Evolutionary conservation across 2,329 filamentous ascomycete species (phyloP), one percentile per base, ranked within the genome.

Genomic region (Botrytis fabae): DNA sequence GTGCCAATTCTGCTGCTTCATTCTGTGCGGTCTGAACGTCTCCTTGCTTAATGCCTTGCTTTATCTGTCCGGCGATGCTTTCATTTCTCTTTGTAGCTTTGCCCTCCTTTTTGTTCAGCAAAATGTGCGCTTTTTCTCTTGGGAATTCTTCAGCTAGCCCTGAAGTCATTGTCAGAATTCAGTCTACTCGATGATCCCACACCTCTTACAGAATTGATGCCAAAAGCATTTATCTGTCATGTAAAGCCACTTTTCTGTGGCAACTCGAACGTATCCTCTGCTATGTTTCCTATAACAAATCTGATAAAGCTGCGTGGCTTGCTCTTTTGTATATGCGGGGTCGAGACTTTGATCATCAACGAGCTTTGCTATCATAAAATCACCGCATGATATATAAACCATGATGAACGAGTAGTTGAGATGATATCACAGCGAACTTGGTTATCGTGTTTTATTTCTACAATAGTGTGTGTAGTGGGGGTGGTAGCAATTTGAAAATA

Each of bases 171-270:
- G 46, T 66, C 35, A 66, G 46, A 66, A 40, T 1, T 54, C 32
- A 54, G 40, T 35, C 18, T 28, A 20, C 2, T 16, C 22, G 22
- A 28, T 4, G 2, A 54, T 28, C 32, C 22, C 38, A n/a, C 2
- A n/a, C 8, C 32, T 51, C 64, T 66, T 20, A 66, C 64, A 66
- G 32, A 66, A 66, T 40, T 54, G 64, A 38, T 51, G 64, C 64
- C 64, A 66, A 12, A 40, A 66, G 35, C 64, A 66, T 66, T 66
- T 35, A 54, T 66, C 64, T n/a, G 64, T 46, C 25, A 18, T n/a
- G 18, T 66, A 54, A 28, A 66, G 8, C 46, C 22, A 28, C 25
- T 22, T 66, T 40, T 66, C 64, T 14, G 64, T 66, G 10, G 46
- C 51, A 10, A 18, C 25, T 40, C 46, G 48, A 18, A 66, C 64